Conservation (phyloP, 371 early-diverging fungal species). For the Smittium culicis region DNA sequence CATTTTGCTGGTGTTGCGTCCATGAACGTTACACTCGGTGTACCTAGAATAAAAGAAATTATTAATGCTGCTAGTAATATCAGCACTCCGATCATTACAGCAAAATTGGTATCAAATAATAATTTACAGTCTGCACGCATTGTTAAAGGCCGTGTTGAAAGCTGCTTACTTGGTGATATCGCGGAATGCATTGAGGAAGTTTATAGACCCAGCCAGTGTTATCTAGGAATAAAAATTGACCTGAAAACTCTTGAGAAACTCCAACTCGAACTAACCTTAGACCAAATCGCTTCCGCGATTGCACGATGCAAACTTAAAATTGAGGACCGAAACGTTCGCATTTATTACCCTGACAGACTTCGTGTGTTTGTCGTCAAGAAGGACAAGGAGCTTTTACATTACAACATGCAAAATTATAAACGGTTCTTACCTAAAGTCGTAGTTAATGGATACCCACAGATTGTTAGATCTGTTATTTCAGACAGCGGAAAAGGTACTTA, state of each 20-base stretch:
- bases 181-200: conserved; percentile 86
- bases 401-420: conserved; percentile 66
- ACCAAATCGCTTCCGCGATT: conserved; percentile 64
- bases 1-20: conserved; percentile 99
- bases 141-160: conserved; percentile 89
- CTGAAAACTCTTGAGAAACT: conserved; percentile 59
- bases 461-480: conserved; percentile 78
- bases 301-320: conserved; percentile 73
- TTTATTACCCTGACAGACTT: conserved; percentile 55
- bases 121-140: conserved; percentile 73
- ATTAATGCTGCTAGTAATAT: conserved; percentile 86
- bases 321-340: conserved; percentile 52
- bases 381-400: conserved; percentile 44
- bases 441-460: conserved; percentile 73
- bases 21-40: conserved; percentile 99
- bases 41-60: conserved; percentile 98
- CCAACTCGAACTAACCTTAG: conserved; percentile 69
- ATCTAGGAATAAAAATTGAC: conserved; percentile 65
- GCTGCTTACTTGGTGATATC: conserved; percentile 76
- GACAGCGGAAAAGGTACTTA: conserved; percentile 40
- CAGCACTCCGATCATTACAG: conserved; percentile 88
- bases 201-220: conserved; percentile 56
- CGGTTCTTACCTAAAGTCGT: conserved; percentile 68
- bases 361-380: conserved; percentile 56
- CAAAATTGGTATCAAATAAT: conserved; percentile 49